Evolutionary conservation across 2,329 filamentous ascomycete genomes (phyloP).

Genomic region (Pseudocercospora macadamiae): DNA sequence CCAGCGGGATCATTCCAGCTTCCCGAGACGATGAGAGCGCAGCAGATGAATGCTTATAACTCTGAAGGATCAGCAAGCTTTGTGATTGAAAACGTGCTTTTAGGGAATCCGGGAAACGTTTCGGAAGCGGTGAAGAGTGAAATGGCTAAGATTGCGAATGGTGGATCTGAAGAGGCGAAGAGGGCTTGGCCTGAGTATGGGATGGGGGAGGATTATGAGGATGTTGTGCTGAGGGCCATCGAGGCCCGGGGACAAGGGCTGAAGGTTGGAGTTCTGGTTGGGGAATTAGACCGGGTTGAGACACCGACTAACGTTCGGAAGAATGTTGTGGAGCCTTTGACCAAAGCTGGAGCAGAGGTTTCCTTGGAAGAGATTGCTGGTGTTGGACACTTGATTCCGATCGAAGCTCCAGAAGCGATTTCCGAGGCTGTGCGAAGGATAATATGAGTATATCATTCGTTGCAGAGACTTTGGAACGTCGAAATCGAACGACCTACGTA

Average conservation of each 20-base stretch:
- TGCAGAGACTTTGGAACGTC: neutral
- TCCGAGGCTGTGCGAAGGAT: neutral
- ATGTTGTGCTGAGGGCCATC: neutral
- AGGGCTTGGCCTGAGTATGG: slow-evolving; percentile 3
- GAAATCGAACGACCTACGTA: neutral
- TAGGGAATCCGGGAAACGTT: neutral
- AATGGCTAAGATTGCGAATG: neutral
- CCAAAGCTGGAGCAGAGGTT: neutral
- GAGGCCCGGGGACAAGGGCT: neutral
- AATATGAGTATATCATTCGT: neutral
- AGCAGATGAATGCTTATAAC: neutral
- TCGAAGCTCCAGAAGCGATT: neutral
- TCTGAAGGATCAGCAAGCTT: neutral
- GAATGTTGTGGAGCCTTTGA: neutral
- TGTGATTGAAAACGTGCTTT: slow-evolving; percentile 1
- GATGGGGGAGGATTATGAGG: neutral
- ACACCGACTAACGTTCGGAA: neutral
- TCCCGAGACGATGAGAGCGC: neutral
- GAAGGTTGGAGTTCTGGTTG: neutral
- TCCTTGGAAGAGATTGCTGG: neutral
- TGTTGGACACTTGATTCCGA: neutral
- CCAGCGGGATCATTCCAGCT: neutral
- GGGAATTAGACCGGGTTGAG: neutral
- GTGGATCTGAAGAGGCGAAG: neutral
- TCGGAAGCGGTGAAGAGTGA: neutral